These are phyloP conservation scores for Celoporthe dispersa DNA, from an alignment of 2,329 filamentous ascomycete species.

Conservation along the genomic window DNA sequence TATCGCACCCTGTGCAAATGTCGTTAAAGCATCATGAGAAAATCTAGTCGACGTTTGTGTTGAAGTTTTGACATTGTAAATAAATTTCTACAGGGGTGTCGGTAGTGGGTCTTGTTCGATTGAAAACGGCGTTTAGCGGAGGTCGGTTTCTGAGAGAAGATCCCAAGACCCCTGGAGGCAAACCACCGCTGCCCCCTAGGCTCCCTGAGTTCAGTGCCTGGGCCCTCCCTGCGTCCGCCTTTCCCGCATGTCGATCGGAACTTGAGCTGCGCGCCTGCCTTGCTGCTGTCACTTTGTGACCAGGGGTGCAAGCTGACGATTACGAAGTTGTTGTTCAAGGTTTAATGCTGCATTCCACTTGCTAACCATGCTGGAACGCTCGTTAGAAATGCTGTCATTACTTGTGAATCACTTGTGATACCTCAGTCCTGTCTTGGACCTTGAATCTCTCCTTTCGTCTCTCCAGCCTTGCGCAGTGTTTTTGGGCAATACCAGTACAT, in stretches of 20 bases:
- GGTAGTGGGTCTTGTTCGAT: not conserved
- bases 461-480: slow-evolving; percentile 15
- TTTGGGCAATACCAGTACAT: not conserved
- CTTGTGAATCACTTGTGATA: slow-evolving; percentile 7
- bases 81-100: slow-evolving; percentile 22
- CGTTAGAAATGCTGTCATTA: slow-evolving; percentile 4
- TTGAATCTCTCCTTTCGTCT: slow-evolving; percentile 20
- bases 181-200: not conserved
- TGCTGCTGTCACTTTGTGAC: slow-evolving; percentile 12
- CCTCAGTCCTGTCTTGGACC: slow-evolving; percentile 12
- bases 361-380: slow-evolving; percentile 4
- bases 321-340: not conserved
- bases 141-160: not conserved
- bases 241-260: not conserved
- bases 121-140: not conserved
- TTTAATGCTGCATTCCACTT: slow-evolving; percentile 2
- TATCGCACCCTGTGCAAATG: not conserved
- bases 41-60: not conserved
- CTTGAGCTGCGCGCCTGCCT: slow-evolving; percentile 5
- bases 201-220: not conserved
- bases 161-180: not conserved
- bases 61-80: slow-evolving; percentile 10
- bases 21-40: not conserved
- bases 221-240: not conserved
- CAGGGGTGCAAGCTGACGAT: not conserved